Percentiles rank a stretch among this genome's conserved stretches.
Evolutionary conservation across 2,329 filamentous ascomycete genomes (phyloP).

Genomic region (Paraphaeosphaeria minitans): DNA sequence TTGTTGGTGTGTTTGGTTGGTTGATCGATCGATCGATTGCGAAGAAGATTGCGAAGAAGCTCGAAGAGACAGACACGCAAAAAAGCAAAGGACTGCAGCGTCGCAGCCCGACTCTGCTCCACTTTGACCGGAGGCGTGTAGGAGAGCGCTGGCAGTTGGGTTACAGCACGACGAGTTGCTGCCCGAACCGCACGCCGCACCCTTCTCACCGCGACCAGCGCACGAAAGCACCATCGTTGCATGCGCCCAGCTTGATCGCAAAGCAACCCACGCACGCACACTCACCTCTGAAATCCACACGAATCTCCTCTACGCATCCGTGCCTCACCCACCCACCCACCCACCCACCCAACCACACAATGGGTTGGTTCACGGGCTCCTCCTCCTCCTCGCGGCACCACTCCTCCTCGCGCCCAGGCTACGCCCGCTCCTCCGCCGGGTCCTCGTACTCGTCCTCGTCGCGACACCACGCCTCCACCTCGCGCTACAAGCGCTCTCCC

Average conservation of each 20-base stretch:
- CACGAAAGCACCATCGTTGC: not conserved
- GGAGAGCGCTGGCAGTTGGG: not conserved
- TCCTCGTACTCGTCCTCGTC: conserved; percentile 36
- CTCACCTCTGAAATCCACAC: not conserved
- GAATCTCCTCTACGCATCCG: not conserved
- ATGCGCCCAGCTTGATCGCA: conserved; percentile 10
- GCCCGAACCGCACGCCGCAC: conserved; percentile 5
- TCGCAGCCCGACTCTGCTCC: conserved; percentile 9
- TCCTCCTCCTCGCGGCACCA: conserved; percentile 32
- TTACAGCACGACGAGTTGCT: not conserved
- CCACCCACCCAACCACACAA: conserved; percentile 11
- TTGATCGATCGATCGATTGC: not conserved
- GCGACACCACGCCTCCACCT: conserved; percentile 59
- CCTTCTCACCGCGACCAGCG: not conserved
- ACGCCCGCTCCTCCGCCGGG: conserved; percentile 36
- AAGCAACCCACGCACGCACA: conserved; percentile 1
- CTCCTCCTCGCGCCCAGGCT: conserved; percentile 36
- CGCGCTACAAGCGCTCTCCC: conserved; percentile 79
- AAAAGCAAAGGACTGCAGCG: not conserved
- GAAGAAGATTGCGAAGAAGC: not conserved
- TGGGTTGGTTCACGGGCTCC: conserved; percentile 43
- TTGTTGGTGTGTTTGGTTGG: no score
- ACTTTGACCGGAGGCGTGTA: conserved; percentile 12
- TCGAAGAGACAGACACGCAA: not conserved
- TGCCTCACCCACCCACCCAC: not conserved